These are phyloP conservation scores for Metarhizium sp. DNA, from an alignment of 2,329 filamentous ascomycete genomes.

Conservation along the genomic window DNA sequence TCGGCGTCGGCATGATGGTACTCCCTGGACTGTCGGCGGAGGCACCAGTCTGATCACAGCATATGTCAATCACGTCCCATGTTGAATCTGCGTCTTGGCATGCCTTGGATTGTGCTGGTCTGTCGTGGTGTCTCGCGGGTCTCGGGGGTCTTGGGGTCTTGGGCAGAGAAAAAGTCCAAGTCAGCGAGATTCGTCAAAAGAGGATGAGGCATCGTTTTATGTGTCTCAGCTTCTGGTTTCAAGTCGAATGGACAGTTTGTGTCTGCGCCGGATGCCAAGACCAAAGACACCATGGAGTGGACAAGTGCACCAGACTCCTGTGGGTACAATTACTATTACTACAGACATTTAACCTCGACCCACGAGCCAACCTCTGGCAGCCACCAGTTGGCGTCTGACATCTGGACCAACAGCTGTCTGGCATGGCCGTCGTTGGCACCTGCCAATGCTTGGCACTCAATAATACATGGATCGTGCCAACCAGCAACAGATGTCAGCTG, in stretches of 20 bases:
- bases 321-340: no score
- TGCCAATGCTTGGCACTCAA: neutral
- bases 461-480: neutral
- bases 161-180: neutral
- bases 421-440: neutral
- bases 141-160: neutral
- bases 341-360: no score
- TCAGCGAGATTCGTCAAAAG: neutral
- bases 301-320: neutral
- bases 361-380: no score
- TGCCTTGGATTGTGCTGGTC: neutral
- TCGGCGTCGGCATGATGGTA: slow-evolving; percentile 16
- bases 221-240: neutral
- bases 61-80: neutral
- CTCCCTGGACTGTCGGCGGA: neutral
- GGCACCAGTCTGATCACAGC: neutral
- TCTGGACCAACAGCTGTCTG: neutral
- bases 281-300: neutral
- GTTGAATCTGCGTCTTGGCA: neutral
- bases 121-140: neutral
- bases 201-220: neutral
- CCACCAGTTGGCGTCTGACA: neutral
- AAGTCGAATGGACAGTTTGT: neutral
- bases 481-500: no score
- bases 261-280: neutral